phyloP scores from a whole-genome alignment of 2,329 filamentous ascomycete species.

The Elsinoe arachidis region DNA sequence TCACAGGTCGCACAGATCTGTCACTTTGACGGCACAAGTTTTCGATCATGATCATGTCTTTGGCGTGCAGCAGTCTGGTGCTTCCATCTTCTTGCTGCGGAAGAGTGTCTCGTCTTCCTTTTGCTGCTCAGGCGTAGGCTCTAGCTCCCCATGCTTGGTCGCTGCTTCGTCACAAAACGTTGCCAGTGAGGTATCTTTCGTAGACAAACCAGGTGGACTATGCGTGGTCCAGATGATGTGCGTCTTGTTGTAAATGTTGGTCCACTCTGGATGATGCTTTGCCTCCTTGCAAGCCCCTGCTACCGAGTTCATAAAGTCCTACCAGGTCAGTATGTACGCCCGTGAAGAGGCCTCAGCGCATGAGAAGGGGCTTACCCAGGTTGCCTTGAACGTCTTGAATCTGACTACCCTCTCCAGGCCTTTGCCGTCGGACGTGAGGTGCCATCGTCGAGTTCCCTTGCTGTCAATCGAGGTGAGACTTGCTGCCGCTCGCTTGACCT shows the following conservation, averaged over 20 bases:
- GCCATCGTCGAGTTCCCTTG: slow-evolving; percentile 22
- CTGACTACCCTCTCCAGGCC: slow-evolving; percentile 29
- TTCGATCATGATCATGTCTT: background rate
- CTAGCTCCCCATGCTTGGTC: slow-evolving; percentile 21
- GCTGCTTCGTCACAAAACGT: slow-evolving; percentile 48
- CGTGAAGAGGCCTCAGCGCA: background rate
- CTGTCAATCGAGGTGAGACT: background rate
- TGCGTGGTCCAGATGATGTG: slow-evolving; percentile 69
- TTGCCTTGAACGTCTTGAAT: slow-evolving; percentile 32
- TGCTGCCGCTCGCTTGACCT: background rate
- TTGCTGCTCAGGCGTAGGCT: slow-evolving; percentile 10
- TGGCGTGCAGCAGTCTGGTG: slow-evolving; percentile 8
- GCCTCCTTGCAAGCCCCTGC: slow-evolving; percentile 58
- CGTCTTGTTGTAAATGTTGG: slow-evolving; percentile 64
- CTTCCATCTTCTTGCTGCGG: slow-evolving; percentile 8
- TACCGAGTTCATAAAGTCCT: slow-evolving; percentile 70
- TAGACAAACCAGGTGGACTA: slow-evolving; percentile 54
- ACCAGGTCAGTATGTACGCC: background rate
- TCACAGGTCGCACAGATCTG: slow-evolving; percentile 7
- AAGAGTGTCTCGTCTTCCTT: slow-evolving; percentile 6
- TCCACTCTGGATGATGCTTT: slow-evolving; percentile 70
- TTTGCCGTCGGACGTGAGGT: slow-evolving; percentile 24
- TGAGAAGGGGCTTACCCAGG: slow-evolving; percentile 27
- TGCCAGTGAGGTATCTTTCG: slow-evolving; percentile 56
- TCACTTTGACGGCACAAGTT: background rate